These are phyloP conservation scores for Debaryomyces robertsiae DNA, from an alignment of 1,139 yeast genomes.

Conservation along the genomic window DNA sequence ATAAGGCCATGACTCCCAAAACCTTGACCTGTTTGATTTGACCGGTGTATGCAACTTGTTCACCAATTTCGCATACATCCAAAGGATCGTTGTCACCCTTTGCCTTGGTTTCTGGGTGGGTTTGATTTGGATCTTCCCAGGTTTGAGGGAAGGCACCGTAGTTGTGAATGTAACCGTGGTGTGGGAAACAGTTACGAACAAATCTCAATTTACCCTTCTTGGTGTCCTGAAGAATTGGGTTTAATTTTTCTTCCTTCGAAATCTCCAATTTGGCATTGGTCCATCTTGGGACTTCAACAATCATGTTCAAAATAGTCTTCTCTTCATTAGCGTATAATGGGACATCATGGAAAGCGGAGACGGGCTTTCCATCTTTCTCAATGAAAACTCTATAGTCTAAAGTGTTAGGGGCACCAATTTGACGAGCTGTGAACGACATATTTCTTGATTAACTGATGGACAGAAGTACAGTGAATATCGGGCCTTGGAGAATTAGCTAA, in stretches of 20 bases:
- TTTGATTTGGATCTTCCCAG: slow-evolving; percentile 73
- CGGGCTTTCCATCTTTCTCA: slow-evolving; percentile 51
- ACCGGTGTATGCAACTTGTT: slow-evolving; percentile 66
- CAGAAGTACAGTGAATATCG: slow-evolving; percentile 6
- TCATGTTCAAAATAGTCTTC: slow-evolving; percentile 74
- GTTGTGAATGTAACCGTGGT: slow-evolving; percentile 93
- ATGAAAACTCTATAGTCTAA: slow-evolving; percentile 80
- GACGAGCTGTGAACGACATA: slow-evolving; percentile 78
- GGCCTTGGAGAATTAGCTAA: slow-evolving; percentile 4
- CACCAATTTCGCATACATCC: slow-evolving; percentile 94
- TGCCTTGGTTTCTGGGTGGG: slow-evolving; percentile 77
- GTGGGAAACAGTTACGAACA: slow-evolving; percentile 92
- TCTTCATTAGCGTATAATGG: slow-evolving; percentile 72
- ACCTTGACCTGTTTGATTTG: slow-evolving; percentile 84
- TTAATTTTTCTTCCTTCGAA: slow-evolving; percentile 67
- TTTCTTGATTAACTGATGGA: slow-evolving; percentile 10
- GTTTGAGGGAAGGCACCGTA: slow-evolving; percentile 96
- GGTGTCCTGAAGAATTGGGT: slow-evolving; percentile 92
- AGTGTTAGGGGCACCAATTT: slow-evolving; percentile 90
- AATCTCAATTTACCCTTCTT: slow-evolving; percentile 87
- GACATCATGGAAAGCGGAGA: slow-evolving; percentile 76
- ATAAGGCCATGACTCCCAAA: slow-evolving; percentile 88
- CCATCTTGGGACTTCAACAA: slow-evolving; percentile 96
- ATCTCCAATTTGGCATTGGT: slow-evolving; percentile 93
- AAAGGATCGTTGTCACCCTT: slow-evolving; percentile 95